phyloP scores from a whole-genome alignment of 345 rosid genomes.

The Salix exigua region DNA sequence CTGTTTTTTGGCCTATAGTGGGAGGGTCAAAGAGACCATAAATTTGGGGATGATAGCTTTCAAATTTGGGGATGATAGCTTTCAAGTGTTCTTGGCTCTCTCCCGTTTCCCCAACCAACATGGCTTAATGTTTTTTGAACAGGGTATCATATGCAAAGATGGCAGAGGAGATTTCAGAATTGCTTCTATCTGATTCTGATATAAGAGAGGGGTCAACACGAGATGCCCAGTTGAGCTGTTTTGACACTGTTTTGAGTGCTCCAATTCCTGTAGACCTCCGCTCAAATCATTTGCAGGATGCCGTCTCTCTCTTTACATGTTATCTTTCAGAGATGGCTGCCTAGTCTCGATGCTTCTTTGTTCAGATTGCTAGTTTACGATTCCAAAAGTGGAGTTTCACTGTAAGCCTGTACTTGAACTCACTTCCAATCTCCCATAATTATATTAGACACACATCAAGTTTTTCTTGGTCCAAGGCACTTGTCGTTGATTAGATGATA shows the following conservation, averaged over 20 bases:
- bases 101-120: not conserved
- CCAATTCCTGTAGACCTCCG: slow-evolving; percentile 72
- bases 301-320: slow-evolving; percentile 67
- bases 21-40: too few relatives aligned
- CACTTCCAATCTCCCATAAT: too few relatives aligned
- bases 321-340: slow-evolving; percentile 66
- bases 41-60: too few relatives aligned
- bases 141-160: slow-evolving; percentile 83
- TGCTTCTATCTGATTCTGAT: slow-evolving; percentile 53
- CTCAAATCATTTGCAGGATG: slow-evolving; percentile 79
- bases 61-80: too few relatives aligned
- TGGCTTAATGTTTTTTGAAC: slow-evolving; percentile 12
- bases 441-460: too few relatives aligned
- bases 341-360: not conserved
- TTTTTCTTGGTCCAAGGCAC: too few relatives aligned
- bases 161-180: slow-evolving; percentile 66
- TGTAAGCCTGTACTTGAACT: not conserved
- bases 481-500: too few relatives aligned
- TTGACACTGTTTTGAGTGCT: slow-evolving; percentile 56
- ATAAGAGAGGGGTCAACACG: slow-evolving; percentile 40
- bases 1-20: too few relatives aligned
- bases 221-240: slow-evolving; percentile 70
- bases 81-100: too few relatives aligned
- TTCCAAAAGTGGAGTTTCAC: not conserved
- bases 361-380: not conserved